A percentile compares a stretch with the other conserved stretches of the same genome.
Evolutionary conservation across 495 filamentous ascomycete genomes (phyloP).

Genomic region (Penicillium mononematosum): DNA sequence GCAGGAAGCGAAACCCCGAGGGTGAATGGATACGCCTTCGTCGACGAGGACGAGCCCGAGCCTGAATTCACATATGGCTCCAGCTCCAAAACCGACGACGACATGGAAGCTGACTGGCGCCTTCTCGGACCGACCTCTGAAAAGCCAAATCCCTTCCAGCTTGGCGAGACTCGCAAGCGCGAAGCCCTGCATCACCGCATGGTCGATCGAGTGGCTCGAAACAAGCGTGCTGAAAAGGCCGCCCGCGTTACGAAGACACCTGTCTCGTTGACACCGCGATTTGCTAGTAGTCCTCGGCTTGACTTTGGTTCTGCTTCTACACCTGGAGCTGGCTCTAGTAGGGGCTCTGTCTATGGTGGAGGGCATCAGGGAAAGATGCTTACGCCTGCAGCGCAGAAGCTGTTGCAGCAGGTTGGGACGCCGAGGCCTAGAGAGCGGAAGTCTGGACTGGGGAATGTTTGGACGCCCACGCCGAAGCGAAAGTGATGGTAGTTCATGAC

Average conservation of each 20-base stretch:
- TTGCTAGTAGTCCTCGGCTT: constrained; percentile 70
- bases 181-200: constrained; percentile 86
- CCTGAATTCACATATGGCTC: constrained; percentile 12
- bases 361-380: constrained; percentile 33
- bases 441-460: constrained; percentile 50
- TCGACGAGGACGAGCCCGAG: constrained; percentile 72
- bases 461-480: constrained; percentile 55
- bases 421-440: constrained; percentile 35
- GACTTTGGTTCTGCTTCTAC: constrained; percentile 57
- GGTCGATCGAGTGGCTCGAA: constrained; percentile 80
- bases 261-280: constrained; percentile 64
- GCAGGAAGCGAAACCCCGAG: constrained; percentile 76
- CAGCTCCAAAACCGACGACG: constrained; percentile 13
- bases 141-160: constrained; percentile 77
- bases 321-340: constrained; percentile 14
- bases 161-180: constrained; percentile 70
- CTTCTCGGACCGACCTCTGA: constrained; percentile 59
- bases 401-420: constrained; percentile 65
- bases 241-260: constrained; percentile 53
- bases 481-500: constrained; percentile 24
- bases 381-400: constrained; percentile 74
- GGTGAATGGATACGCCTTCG: constrained; percentile 91
- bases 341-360: constrained; percentile 10
- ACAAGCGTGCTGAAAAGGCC: constrained; percentile 59
- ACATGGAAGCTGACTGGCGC: constrained; percentile 26